These are phyloP conservation scores for Oryza australiensis DNA, from an alignment of 176 grass and related monocot genomes.

Conservation along the genomic window DNA sequence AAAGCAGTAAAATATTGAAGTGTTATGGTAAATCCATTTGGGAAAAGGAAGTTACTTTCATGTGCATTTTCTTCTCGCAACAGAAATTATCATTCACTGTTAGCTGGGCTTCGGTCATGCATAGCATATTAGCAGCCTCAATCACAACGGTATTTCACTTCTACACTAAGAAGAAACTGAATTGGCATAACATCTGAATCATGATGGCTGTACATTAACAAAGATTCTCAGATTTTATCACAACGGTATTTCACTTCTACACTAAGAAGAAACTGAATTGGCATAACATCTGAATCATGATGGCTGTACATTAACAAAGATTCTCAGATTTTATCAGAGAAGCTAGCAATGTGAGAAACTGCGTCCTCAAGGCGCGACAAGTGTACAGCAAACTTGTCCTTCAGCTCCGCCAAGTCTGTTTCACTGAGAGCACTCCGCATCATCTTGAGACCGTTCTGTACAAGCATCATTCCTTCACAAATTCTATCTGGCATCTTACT, in stretches of 20 bases:
- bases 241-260: not conserved
- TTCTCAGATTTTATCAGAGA: slow-evolving; percentile 50
- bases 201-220: not conserved
- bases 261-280: not conserved
- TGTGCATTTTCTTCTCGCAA: not conserved
- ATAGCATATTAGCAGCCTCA: not conserved
- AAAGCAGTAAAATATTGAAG: slow-evolving; percentile 1
- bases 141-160: not conserved
- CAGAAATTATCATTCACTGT: not conserved
- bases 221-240: too few relatives aligned
- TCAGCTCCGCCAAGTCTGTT: slow-evolving; percentile 46
- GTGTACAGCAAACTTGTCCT: slow-evolving; percentile 53
- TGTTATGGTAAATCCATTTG: slow-evolving; percentile 12
- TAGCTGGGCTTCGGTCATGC: not conserved
- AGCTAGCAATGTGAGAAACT: slow-evolving; percentile 55
- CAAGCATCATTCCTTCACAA: slow-evolving; percentile 62
- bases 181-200: not conserved
- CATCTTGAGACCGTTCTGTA: slow-evolving; percentile 74
- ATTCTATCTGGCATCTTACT: slow-evolving; percentile 72
- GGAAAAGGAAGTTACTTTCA: not conserved
- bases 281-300: not conserved
- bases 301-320: not conserved
- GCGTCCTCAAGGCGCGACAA: slow-evolving; percentile 59
- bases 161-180: not conserved
- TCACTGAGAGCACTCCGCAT: slow-evolving; percentile 52